Conservation (phyloP, 108 stramenopile species). For the Nitzschia sp. region DNA sequence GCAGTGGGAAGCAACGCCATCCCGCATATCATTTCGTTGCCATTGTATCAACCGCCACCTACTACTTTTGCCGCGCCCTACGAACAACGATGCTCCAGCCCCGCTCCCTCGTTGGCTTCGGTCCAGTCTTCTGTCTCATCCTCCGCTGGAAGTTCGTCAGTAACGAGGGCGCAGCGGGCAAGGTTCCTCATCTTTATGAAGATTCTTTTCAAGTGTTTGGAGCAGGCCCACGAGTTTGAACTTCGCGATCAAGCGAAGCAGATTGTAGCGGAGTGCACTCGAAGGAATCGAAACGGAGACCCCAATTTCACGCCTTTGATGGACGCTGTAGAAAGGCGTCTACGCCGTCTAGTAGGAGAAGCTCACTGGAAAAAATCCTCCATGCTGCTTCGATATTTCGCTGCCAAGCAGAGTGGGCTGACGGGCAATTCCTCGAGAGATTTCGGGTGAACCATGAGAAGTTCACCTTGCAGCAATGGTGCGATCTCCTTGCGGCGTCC, state of each 20-base stretch:
- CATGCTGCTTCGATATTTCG: background rate
- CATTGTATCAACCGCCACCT: background rate
- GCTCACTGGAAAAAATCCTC: constrained; percentile 39
- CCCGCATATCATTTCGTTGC: background rate
- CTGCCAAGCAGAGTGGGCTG: background rate
- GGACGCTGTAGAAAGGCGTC: constrained; percentile 38
- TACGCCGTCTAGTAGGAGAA: constrained; percentile 47
- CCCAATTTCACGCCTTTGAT: constrained; percentile 43
- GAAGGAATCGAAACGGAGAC: constrained; percentile 46
- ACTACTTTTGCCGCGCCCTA: background rate
- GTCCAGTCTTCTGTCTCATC: background rate
- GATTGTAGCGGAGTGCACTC: constrained; percentile 41
- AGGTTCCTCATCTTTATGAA: constrained; percentile 24
- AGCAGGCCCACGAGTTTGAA: constrained; percentile 6
- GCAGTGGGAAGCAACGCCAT: background rate
- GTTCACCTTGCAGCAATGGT: no score
- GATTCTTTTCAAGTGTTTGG: constrained; percentile 26
- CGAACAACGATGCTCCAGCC: background rate
- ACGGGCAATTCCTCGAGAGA: background rate
- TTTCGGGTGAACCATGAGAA: no score
- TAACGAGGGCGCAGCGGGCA: constrained; percentile 3
- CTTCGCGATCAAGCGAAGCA: constrained; percentile 4
- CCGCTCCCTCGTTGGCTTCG: background rate
- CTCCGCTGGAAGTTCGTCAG: background rate
- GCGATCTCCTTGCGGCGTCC: no score